phyloP scores from a whole-genome alignment of 441 rosid genomes.

The Syzygium malaccense region DNA sequence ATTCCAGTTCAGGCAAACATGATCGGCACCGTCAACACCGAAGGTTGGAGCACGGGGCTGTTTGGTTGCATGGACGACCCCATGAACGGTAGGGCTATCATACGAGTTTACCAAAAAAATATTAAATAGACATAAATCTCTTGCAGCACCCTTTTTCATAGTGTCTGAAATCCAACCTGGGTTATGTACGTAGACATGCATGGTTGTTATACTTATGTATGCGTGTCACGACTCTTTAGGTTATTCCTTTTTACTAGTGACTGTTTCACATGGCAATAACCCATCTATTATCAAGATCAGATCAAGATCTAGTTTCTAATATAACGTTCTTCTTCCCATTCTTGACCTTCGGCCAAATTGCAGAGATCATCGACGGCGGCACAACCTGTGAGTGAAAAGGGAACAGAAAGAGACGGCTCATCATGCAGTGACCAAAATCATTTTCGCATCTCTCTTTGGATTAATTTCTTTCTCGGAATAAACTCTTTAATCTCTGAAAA shows the following conservation, averaged over 20 bases:
- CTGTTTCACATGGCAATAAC: background rate
- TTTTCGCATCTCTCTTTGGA: background rate
- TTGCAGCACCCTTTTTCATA: background rate
- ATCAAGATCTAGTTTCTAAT: background rate
- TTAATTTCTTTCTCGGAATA: too few species aligned
- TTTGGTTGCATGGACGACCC: conserved; percentile 71
- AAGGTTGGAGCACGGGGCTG: conserved; percentile 44
- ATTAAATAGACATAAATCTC: background rate
- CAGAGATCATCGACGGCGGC: conserved; percentile 35
- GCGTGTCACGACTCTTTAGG: background rate
- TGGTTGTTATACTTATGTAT: background rate
- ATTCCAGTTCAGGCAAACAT: conserved; percentile 4
- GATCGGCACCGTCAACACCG: background rate
- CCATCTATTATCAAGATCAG: background rate
- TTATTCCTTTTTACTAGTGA: background rate
- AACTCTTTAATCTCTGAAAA: too few species aligned
- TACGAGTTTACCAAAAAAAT: background rate
- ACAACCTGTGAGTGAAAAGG: conserved; percentile 24
- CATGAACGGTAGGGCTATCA: conserved; percentile 17
- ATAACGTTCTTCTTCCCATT: conserved; percentile 32
- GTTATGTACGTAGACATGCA: background rate
- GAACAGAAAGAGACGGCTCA: background rate
- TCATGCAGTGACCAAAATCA: background rate
- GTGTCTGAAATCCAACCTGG: background rate
- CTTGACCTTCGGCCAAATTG: conserved; percentile 40